Evolutionary conservation across 805 yeast species (phyloP).

Genomic region (Candida parachauliodes): DNA sequence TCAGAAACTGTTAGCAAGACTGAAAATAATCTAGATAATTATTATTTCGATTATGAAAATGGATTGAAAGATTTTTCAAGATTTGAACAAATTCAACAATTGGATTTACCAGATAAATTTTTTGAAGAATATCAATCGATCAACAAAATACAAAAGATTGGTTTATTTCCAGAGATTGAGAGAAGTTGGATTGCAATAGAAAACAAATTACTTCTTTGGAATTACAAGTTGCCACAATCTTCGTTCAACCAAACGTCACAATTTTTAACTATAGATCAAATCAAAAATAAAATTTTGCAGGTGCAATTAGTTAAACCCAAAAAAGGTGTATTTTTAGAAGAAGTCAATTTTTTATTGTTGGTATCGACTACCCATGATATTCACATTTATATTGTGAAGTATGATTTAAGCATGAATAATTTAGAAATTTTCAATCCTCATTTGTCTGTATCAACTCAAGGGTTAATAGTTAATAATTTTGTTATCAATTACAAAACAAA

Average conservation of each 20-base stretch:
- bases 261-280: slow-evolving; percentile 77
- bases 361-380: slow-evolving; percentile 80
- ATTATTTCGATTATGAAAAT: slow-evolving; percentile 46
- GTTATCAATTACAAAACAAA: slow-evolving; percentile 59
- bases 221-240: slow-evolving; percentile 56
- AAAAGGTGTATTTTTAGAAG: slow-evolving; percentile 71
- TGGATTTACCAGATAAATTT: slow-evolving; percentile 77
- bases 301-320: slow-evolving; percentile 81
- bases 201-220: slow-evolving; percentile 81
- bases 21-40: slow-evolving; percentile 54
- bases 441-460: slow-evolving; percentile 74
- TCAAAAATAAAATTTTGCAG: slow-evolving; percentile 70
- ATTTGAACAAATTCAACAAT: slow-evolving; percentile 65
- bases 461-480: slow-evolving; percentile 66
- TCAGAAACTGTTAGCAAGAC: slow-evolving; percentile 52
- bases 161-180: slow-evolving; percentile 73
- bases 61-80: slow-evolving; percentile 60
- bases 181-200: slow-evolving; percentile 87
- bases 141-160: slow-evolving; percentile 69
- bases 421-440: slow-evolving; percentile 79
- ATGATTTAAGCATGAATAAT: slow-evolving; percentile 38
- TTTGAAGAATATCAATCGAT: slow-evolving; percentile 62
- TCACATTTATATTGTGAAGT: slow-evolving; percentile 70
- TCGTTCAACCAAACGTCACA: slow-evolving; percentile 45
- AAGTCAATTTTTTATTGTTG: slow-evolving; percentile 68